Conservation (phyloP, 805 yeast genomes). For the Metschnikowia cubensis region DNA sequence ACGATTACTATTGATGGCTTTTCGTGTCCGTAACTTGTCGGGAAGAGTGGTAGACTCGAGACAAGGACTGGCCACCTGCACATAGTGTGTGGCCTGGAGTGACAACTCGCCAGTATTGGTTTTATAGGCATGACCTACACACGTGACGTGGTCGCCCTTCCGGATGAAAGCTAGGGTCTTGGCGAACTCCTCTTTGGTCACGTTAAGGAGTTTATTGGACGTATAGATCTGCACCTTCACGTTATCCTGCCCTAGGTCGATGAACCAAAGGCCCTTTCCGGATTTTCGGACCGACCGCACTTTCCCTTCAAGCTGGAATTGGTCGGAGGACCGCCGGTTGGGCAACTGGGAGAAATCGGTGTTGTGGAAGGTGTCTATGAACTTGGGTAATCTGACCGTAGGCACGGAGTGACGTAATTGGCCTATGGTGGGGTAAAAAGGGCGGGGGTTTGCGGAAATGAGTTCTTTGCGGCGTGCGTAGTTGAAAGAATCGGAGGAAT, state of each 20-base stretch:
- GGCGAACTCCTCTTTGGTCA: constrained; percentile 41
- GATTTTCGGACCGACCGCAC: constrained; percentile 55
- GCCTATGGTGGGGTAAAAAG: constrained; percentile 13
- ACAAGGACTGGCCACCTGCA: constrained; percentile 61
- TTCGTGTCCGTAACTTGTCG: constrained; percentile 50
- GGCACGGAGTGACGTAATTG: constrained; percentile 5
- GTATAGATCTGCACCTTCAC: constrained; percentile 58
- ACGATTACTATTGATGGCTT: constrained; percentile 59
- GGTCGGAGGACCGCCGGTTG: constrained; percentile 7
- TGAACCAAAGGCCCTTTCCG: constrained; percentile 64
- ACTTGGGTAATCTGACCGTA: constrained; percentile 36
- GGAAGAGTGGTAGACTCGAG: constrained; percentile 49
- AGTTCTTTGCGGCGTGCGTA: constrained; percentile 12
- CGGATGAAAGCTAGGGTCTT: constrained; percentile 42
- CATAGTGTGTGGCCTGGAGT: constrained; percentile 49
- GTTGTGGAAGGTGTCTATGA: constrained; percentile 26
- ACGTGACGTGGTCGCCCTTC: constrained; percentile 68
- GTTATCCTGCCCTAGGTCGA: constrained; percentile 65
- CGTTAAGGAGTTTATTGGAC: constrained; percentile 44
- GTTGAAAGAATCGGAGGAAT: constrained; percentile 8
- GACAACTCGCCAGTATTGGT: constrained; percentile 81
- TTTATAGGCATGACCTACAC: constrained; percentile 66
- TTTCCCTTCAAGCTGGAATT: constrained; percentile 47
- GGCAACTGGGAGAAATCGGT: constrained; percentile 16
- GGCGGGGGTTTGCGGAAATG: constrained; percentile 10